These are phyloP conservation scores for Ostreobium quekettii DNA, from an alignment of 139 green algal species.

Conservation along the genomic window DNA sequence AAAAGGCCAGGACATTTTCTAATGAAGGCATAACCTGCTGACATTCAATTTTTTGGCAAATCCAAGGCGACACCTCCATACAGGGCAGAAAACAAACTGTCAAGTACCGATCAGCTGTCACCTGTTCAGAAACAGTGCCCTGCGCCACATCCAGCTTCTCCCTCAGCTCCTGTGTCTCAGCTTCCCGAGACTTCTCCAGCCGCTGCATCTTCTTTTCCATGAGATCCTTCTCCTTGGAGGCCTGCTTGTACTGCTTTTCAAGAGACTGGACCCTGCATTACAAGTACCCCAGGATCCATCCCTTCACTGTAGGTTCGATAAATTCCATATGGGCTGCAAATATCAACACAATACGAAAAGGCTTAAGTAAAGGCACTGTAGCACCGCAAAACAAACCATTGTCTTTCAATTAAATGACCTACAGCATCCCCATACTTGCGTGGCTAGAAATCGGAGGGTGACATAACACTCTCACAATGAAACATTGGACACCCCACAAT, in stretches of 20 bases:
- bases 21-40: too few species aligned
- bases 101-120: too few species aligned
- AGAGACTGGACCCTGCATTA: not conserved
- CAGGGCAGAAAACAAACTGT: too few species aligned
- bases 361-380: not conserved
- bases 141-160: conserved; percentile 2
- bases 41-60: too few species aligned
- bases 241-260: conserved; percentile 4
- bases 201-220: conserved; percentile 78
- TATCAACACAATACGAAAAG: not conserved
- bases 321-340: too few species aligned
- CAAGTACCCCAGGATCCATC: not conserved
- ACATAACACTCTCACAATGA: too few species aligned
- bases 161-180: conserved; percentile 2
- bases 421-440: too few species aligned
- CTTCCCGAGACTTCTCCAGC: conserved; percentile 51
- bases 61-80: too few species aligned
- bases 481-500: too few species aligned
- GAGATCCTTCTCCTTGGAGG: conserved; percentile 8
- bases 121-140: conserved; percentile 33
- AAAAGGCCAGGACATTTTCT: too few species aligned
- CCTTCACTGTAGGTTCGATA: too few species aligned
- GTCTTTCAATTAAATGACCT: not conserved
- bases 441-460: too few species aligned
- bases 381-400: not conserved